These are phyloP conservation scores for Lipomyces sp. DNA, from an alignment of 805 yeast species.

Conservation along the genomic window DNA sequence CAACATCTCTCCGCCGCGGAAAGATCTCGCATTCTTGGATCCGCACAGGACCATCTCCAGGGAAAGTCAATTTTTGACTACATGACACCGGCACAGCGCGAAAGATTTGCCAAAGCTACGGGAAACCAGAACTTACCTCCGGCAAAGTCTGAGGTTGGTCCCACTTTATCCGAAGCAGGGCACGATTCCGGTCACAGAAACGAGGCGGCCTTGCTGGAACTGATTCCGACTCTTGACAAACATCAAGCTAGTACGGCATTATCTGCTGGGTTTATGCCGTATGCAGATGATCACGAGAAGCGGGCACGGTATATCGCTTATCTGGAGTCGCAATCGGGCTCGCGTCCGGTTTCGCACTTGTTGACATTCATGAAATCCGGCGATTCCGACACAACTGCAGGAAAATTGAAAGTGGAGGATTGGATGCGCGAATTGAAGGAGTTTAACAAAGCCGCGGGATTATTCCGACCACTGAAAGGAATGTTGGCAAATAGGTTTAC, in stretches of 20 bases:
- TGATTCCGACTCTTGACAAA: conserved; percentile 14
- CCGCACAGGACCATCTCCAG: conserved; percentile 17
- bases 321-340: conserved; percentile 36
- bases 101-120: conserved; percentile 29
- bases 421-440: conserved; percentile 38
- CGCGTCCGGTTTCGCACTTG: not conserved
- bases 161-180: not conserved
- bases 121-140: conserved; percentile 35
- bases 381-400: not conserved
- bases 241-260: conserved; percentile 37
- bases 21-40: not conserved
- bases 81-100: conserved; percentile 37
- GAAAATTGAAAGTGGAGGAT: conserved; percentile 7
- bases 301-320: conserved; percentile 37
- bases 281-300: conserved; percentile 36
- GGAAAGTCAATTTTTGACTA: conserved; percentile 41
- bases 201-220: conserved; percentile 1
- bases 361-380: not conserved
- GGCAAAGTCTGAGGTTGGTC: conserved; percentile 27
- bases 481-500: conserved; percentile 41
- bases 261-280: conserved; percentile 31
- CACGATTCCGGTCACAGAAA: not conserved
- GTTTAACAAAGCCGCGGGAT: conserved; percentile 39
- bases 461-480: conserved; percentile 41
- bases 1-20: conserved; percentile 1